Evolutionary conservation across 495 filamentous ascomycete species (phyloP).

Genomic region (Penicillium flavigenum): DNA sequence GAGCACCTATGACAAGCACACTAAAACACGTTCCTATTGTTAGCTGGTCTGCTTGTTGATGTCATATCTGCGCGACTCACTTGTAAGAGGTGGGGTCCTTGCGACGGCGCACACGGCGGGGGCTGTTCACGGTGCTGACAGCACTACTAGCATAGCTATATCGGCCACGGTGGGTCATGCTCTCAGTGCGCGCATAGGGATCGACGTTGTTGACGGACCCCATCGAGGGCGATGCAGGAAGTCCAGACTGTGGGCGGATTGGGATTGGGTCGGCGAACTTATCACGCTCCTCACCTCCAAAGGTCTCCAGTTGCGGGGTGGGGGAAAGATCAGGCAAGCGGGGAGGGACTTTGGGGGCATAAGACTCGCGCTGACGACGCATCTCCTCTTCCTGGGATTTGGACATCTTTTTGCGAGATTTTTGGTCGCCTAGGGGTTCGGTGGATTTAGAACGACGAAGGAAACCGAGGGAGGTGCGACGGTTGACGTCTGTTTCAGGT

Average conservation of each 20-base stretch:
- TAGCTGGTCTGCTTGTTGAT: background rate
- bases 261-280: constrained; percentile 15
- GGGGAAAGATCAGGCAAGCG: constrained; percentile 75
- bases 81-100: constrained; percentile 98
- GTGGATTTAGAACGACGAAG: constrained; percentile 80
- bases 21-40: constrained; percentile 47
- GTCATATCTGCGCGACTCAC: constrained; percentile 56
- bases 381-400: constrained; percentile 65
- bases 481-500: constrained; percentile 28
- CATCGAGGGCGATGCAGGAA: constrained; percentile 15
- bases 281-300: constrained; percentile 66
- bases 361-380: constrained; percentile 63
- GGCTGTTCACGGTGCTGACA: constrained; percentile 90
- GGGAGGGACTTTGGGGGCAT: constrained; percentile 70
- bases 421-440: constrained; percentile 49
- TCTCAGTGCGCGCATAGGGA: constrained; percentile 79
- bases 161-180: constrained; percentile 95
- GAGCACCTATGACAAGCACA: constrained; percentile 84
- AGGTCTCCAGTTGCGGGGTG: constrained; percentile 62
- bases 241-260: constrained; percentile 25
- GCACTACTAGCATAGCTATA: constrained; percentile 96
- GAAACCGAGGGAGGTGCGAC: constrained; percentile 56
- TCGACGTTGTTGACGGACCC: constrained; percentile 59
- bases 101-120: constrained; percentile 84
- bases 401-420: constrained; percentile 62